phyloP scores from a whole-genome alignment of 176 grass and related monocot species.

The Stipa capillata region DNA sequence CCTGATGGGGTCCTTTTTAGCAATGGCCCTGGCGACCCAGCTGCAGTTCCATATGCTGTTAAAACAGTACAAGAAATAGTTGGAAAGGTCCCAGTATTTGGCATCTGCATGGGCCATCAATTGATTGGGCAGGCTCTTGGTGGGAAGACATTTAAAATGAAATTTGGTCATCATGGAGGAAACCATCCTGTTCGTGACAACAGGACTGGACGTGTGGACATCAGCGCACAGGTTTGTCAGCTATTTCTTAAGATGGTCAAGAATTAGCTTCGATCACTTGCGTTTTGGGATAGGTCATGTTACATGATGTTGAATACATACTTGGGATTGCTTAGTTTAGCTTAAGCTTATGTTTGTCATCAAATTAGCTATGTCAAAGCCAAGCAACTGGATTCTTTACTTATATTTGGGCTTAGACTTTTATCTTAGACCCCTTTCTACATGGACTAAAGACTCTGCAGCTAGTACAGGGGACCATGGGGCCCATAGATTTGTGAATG shows the following conservation, averaged over 20 bases:
- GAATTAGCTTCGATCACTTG: not conserved
- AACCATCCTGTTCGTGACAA: constrained; percentile 89
- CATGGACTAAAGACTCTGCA: not conserved
- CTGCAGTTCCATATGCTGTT: constrained; percentile 94
- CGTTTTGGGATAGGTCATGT: not conserved
- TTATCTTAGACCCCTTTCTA: not conserved
- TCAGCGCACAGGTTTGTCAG: constrained; percentile 80
- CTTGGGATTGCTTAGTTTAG: not conserved
- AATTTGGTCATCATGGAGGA: constrained; percentile 98
- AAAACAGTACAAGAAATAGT: constrained; percentile 88
- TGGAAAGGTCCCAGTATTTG: constrained; percentile 91
- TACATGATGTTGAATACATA: too few species aligned
- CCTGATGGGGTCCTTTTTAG: constrained; percentile 97
- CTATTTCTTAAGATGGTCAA: not conserved
- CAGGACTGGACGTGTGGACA: constrained; percentile 76
- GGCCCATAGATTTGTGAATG: not conserved
- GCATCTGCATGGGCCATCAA: constrained; percentile 98
- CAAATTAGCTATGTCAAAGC: not conserved
- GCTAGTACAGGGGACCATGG: not conserved
- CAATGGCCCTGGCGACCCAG: constrained; percentile 95
- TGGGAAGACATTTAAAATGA: constrained; percentile 99
- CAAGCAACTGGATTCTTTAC: not conserved
- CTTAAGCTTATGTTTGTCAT: not conserved
- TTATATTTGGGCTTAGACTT: not conserved
- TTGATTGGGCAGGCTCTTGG: constrained; percentile 95